Base-by-base conservation (phyloP, 306 rosid genomes). In the Citrullus mucosospermus region DNA sequence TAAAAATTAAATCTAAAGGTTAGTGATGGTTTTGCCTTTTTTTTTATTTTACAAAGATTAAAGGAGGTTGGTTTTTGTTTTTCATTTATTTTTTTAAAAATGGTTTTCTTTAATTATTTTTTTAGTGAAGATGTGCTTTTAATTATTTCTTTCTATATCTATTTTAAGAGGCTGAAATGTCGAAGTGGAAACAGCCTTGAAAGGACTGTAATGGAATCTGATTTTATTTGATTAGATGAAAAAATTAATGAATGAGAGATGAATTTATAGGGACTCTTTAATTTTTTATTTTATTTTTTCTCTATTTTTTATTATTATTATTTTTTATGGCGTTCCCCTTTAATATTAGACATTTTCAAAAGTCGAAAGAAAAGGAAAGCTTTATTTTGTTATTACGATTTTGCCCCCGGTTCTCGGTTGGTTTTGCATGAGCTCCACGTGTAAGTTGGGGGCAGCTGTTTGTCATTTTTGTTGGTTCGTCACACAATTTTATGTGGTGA, bases 401-500 rank as follows among this genome's bases (percentile, higher is more conserved):
- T 46, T 14, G 55, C 11, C 15, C 41, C n/a, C 76, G 3, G 8
- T 0, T 14, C 20, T 46, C 0, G 13, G 17, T 22, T 11, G 57
- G 32, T 15, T 46, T 13, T 71, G 76, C 76, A 71, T 48, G 76
- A 71, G 0, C 4, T 46, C 58, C 76, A 71, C 76, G 76, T 48
- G 58, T 71, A 71, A 46, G 41, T 30, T 71, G 22, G 39, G 57
- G n/a, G 25, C 75, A 11, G 56, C 57, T 20, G 53, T 70, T 71
- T 71, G 76, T 71, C 76, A 46, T 8, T 71, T 71, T 14, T 46
- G 22, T 43, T 71, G 38, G 10, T 28, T 48, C 39, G 14, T 48
- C 76, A 71, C 76, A 48, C 22, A 46, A 48, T 71, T 71, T 71
- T 71, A 71, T 22, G 76, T 48, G 76, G 56, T 46, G 76, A 48